Evolutionary conservation across 2,329 filamentous ascomycete species (phyloP).

Genomic region (Cyphellophora attinorum): DNA sequence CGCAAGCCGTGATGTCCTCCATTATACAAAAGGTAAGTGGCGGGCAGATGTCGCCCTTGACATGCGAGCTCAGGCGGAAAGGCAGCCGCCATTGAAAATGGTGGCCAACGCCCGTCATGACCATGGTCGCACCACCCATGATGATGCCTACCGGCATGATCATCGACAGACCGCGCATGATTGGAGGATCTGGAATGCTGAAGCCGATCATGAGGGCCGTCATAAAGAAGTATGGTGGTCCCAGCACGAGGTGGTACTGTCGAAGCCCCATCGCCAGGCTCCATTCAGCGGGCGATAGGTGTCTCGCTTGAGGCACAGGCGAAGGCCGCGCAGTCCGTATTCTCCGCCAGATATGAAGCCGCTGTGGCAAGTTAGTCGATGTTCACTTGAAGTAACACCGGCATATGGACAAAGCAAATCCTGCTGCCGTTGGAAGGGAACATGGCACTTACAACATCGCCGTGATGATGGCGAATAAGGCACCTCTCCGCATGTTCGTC

Average conservation of each 20-base stretch:
- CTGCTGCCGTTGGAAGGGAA: too few species aligned
- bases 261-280: slow-evolving; percentile 11
- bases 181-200: slow-evolving; percentile 12
- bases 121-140: slow-evolving; percentile 6
- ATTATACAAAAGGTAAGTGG: slow-evolving; percentile 56
- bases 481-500: slow-evolving; percentile 10
- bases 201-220: slow-evolving; percentile 13
- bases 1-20: slow-evolving; percentile 58
- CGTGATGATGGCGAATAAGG: slow-evolving; percentile 7
- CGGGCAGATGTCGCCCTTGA: slow-evolving; percentile 47
- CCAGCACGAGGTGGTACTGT: slow-evolving; percentile 11
- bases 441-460: too few species aligned
- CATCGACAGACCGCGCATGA: slow-evolving; percentile 9
- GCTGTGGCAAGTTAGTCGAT: too few species aligned
- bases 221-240: slow-evolving; percentile 11
- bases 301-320: slow-evolving; percentile 9
- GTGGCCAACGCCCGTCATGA: slow-evolving; percentile 8
- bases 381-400: too few species aligned
- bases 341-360: slow-evolving; percentile 14
- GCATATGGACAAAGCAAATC: too few species aligned
- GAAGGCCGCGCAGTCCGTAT: slow-evolving; percentile 12
- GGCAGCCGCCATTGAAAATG: slow-evolving; percentile 9
- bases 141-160: slow-evolving; percentile 19
- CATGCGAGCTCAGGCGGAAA: slow-evolving; percentile 54
- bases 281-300: slow-evolving; percentile 11